Percentiles rank a stretch among this genome's conserved stretches.
These are phyloP conservation scores for Mycothermus thermophilus DNA, from an alignment of 495 filamentous ascomycete genomes.

Conservation along the genomic window DNA sequence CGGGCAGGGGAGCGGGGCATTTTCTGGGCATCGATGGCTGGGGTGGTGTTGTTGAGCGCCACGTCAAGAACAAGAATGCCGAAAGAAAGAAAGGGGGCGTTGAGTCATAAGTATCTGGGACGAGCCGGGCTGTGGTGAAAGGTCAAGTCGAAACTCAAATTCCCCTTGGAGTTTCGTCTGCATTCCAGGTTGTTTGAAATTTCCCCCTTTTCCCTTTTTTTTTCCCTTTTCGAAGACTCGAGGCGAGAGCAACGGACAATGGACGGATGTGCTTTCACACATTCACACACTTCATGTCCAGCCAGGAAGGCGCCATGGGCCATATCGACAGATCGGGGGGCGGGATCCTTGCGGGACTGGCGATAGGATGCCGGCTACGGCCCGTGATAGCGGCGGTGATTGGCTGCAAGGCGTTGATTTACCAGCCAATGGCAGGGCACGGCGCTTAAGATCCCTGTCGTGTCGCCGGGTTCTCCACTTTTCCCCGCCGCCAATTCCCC, in stretches of 20 bases:
- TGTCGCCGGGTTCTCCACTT: constrained; percentile 3
- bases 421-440: constrained; percentile 16
- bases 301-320: constrained; percentile 14
- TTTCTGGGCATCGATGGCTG: too few relatives aligned
- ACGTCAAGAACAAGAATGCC: not conserved
- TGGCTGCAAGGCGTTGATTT: constrained; percentile 16
- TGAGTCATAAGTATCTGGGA: too few relatives aligned
- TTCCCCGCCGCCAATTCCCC: constrained; percentile 5
- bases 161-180: too few relatives aligned
- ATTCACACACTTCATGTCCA: too few relatives aligned
- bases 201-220: not conserved
- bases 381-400: constrained; percentile 21
- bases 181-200: too few relatives aligned
- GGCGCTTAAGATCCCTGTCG: constrained; percentile 18
- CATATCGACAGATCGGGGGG: constrained; percentile 15
- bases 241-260: not conserved
- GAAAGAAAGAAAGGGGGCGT: too few relatives aligned
- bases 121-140: too few relatives aligned
- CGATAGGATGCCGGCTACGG: constrained; percentile 15
- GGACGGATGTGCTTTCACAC: not conserved
- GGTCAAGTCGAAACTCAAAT: too few relatives aligned
- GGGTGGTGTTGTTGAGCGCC: too few relatives aligned
- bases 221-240: not conserved
- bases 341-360: constrained; percentile 10
- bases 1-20: not conserved